Conservation (phyloP, 257 asterid genomes). For the Solanum etuberosum region DNA sequence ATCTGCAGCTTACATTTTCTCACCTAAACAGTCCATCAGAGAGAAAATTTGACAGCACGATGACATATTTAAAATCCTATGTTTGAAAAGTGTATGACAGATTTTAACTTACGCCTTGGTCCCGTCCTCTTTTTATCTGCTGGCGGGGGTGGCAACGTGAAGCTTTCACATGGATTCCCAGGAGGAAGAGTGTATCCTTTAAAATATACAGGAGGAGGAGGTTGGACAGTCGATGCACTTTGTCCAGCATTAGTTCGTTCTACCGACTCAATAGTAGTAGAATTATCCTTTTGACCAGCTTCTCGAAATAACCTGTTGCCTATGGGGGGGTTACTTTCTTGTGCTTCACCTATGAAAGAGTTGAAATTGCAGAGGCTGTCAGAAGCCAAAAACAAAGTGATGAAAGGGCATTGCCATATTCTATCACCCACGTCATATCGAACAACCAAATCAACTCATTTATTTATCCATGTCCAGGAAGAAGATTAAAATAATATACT, state of each 20-base stretch:
- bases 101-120: constrained; percentile 67
- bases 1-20: background rate
- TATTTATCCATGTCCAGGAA: background rate
- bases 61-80: background rate
- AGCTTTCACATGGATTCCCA: constrained; percentile 88
- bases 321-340: constrained; percentile 16
- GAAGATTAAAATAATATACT: background rate
- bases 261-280: background rate
- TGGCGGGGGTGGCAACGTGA: constrained; percentile 90
- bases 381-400: background rate
- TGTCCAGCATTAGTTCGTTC: constrained; percentile 7
- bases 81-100: background rate
- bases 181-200: constrained; percentile 81
- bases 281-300: constrained; percentile 7
- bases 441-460: background rate
- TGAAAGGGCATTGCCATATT: background rate
- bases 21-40: background rate
- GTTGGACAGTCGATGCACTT: constrained; percentile 9
- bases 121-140: constrained; percentile 85
- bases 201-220: constrained; percentile 35
- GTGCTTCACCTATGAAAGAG: constrained; percentile 50
- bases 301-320: constrained; percentile 16
- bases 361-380: background rate
- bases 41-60: background rate
- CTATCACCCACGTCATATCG: background rate